Conservation (phyloP, 2,329 filamentous ascomycete genomes). For the Esteya vermicola region DNA sequence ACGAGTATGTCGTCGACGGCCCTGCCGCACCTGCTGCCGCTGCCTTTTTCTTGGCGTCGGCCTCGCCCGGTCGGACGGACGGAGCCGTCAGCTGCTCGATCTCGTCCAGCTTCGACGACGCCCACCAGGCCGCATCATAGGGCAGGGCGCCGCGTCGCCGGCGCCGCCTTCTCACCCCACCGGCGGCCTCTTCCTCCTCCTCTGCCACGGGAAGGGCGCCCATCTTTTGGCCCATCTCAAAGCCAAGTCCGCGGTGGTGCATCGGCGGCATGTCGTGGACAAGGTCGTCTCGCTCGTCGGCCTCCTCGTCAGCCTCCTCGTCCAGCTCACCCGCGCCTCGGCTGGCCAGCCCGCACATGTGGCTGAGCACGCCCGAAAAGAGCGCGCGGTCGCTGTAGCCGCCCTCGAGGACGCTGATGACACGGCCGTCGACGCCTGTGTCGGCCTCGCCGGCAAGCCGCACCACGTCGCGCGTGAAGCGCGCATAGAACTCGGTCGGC, state of each 20-base stretch:
- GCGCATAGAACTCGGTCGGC: slow-evolving; percentile 90
- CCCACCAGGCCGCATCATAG: slow-evolving; percentile 64
- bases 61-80: no score
- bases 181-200: background rate
- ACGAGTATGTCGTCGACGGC: slow-evolving; percentile 60
- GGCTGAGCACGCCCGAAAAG: slow-evolving; percentile 76
- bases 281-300: slow-evolving; percentile 26
- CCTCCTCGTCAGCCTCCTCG: no score
- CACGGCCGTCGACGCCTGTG: slow-evolving; percentile 62
- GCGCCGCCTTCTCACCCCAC: no score
- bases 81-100: slow-evolving; percentile 48
- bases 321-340: no score
- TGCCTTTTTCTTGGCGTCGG: slow-evolving; percentile 27
- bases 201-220: background rate
- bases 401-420: slow-evolving; percentile 89
- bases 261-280: slow-evolving; percentile 17
- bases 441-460: slow-evolving; percentile 68
- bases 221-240: slow-evolving; percentile 34
- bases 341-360: slow-evolving; percentile 68
- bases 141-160: slow-evolving; percentile 15
- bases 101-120: slow-evolving; percentile 46
- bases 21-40: slow-evolving; percentile 32
- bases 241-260: slow-evolving; percentile 29
- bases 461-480: slow-evolving; percentile 75
- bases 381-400: slow-evolving; percentile 91